phyloP scores from a whole-genome alignment of 2,329 filamentous ascomycete genomes.

The Herpotrichia juniperi region DNA sequence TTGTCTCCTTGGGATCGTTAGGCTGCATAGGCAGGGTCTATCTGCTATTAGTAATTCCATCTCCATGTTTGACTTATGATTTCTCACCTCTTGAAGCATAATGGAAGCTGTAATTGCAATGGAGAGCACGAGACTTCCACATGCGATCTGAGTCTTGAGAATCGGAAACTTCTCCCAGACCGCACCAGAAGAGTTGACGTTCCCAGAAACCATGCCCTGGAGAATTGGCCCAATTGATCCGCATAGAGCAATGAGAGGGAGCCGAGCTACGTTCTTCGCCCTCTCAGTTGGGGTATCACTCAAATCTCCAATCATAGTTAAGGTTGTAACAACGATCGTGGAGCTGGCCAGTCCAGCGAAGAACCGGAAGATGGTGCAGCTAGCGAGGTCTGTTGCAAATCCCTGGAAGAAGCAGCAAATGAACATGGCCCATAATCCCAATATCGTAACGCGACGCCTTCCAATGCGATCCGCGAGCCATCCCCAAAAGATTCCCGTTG shows the following conservation, averaged over 20 bases:
- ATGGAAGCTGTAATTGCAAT: conserved; percentile 49
- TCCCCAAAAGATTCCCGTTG: conserved; percentile 53
- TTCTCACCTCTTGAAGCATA: conserved; percentile 50
- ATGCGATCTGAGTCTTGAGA: conserved; percentile 52
- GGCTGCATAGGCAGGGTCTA: conserved; percentile 37
- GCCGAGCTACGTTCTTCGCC: conserved; percentile 49
- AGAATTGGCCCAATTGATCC: conserved; percentile 54
- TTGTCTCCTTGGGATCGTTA: conserved; percentile 19
- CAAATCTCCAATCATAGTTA: conserved; percentile 56
- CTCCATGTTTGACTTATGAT: neutral
- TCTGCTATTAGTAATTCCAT: conserved; percentile 12
- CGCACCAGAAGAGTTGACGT: conserved; percentile 48
- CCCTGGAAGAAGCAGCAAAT: conserved; percentile 55
- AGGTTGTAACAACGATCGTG: conserved; percentile 50
- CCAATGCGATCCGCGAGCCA: conserved; percentile 52
- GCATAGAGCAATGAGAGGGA: conserved; percentile 53
- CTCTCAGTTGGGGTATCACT: conserved; percentile 44
- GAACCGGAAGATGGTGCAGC: conserved; percentile 52
- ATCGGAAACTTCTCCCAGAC: conserved; percentile 52
- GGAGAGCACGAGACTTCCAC: conserved; percentile 48
- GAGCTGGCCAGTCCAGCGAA: conserved; percentile 52
- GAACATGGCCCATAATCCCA: conserved; percentile 52
- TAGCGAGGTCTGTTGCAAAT: conserved; percentile 51
- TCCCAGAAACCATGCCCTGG: conserved; percentile 50
- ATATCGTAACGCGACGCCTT: conserved; percentile 50